Percentiles rank a stretch among this genome's conserved stretches.
These are phyloP conservation scores for Myxozyma sirexii DNA, from an alignment of 805 yeast genomes.

Conservation along the genomic window DNA sequence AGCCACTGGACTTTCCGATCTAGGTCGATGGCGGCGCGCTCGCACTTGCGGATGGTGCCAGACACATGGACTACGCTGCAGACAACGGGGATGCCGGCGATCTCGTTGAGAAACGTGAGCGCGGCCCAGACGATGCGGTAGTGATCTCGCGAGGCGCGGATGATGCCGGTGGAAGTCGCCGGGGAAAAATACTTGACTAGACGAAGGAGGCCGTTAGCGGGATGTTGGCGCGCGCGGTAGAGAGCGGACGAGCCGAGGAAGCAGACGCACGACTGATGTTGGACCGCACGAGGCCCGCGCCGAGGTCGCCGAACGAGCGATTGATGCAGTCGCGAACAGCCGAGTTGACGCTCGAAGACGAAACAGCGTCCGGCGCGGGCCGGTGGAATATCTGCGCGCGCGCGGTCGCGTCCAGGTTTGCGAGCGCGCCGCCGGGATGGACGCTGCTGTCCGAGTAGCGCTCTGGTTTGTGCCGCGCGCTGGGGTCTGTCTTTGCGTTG, in stretches of 20 bases:
- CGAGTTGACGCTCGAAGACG: slow-evolving; percentile 53
- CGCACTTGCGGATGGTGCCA: slow-evolving; percentile 80
- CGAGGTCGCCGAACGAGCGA: slow-evolving; percentile 76
- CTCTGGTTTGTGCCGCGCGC: too few species aligned
- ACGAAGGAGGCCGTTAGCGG: background rate
- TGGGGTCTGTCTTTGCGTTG: too few species aligned
- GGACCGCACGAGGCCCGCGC: slow-evolving; percentile 64
- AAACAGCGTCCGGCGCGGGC: slow-evolving; percentile 44
- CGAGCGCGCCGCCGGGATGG: slow-evolving; percentile 20
- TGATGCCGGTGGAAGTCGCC: slow-evolving; percentile 79
- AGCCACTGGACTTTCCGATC: slow-evolving; percentile 1
- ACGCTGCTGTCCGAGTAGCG: background rate
- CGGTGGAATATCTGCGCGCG: slow-evolving; percentile 25
- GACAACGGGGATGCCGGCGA: slow-evolving; percentile 55
- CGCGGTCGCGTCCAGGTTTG: slow-evolving; percentile 37
- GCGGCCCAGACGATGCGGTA: slow-evolving; percentile 68
- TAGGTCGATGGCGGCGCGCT: slow-evolving; percentile 60
- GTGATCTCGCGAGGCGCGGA: slow-evolving; percentile 72
- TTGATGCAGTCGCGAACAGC: slow-evolving; percentile 60
- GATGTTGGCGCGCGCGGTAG: too few species aligned
- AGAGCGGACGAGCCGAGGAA: too few species aligned
- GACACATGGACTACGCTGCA: slow-evolving; percentile 70
- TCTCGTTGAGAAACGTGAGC: slow-evolving; percentile 48
- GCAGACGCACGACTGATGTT: slow-evolving; percentile 49
- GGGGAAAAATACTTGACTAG: slow-evolving; percentile 75